Percentiles rank a stretch among this genome's conserved stretches.
These are phyloP conservation scores for Fusarium coffeatum DNA, from an alignment of 2,329 filamentous ascomycete species.

Conservation along the genomic window DNA sequence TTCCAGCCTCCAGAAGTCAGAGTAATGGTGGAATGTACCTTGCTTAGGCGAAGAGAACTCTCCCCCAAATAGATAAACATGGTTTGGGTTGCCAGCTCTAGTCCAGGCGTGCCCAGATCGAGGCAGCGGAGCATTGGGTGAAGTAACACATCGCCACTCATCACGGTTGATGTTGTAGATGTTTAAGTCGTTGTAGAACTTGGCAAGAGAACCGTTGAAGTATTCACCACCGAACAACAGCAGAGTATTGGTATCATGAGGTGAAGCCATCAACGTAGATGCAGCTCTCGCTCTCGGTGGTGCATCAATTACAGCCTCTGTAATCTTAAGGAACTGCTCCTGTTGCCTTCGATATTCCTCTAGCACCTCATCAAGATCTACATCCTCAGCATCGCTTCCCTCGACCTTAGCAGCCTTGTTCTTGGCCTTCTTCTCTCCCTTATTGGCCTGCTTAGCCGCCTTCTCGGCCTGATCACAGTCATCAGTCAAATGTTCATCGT, in stretches of 20 bases:
- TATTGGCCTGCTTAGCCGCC: conserved; percentile 85
- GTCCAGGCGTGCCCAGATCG: conserved; percentile 96
- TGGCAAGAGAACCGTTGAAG: conserved; percentile 89
- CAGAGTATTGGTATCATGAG: conserved; percentile 86
- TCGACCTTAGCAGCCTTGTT: conserved; percentile 75
- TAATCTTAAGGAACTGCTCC: conserved; percentile 93
- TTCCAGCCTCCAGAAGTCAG: conserved; percentile 96
- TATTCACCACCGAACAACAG: conserved; percentile 96
- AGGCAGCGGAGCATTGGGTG: conserved; percentile 90
- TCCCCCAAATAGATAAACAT: conserved; percentile 92
- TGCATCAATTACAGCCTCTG: conserved; percentile 76
- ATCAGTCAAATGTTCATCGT: conserved; percentile 32
- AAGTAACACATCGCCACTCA: conserved; percentile 91
- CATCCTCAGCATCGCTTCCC: conserved; percentile 90
- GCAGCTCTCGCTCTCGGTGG: conserved; percentile 85
- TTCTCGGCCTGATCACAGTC: conserved; percentile 64
- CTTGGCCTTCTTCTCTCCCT: conserved; percentile 87
- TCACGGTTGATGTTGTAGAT: conserved; percentile 83
- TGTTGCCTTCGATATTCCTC: conserved; percentile 94
- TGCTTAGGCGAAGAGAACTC: conserved; percentile 98
- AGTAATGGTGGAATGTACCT: conserved; percentile 99
- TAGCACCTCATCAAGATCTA: conserved; percentile 92
- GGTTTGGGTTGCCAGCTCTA: conserved; percentile 83
- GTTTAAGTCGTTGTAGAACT: conserved; percentile 74
- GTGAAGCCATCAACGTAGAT: conserved; percentile 84